These are phyloP conservation scores for Vigna trinervia DNA, from an alignment of 306 rosid genomes.

Conservation along the genomic window DNA sequence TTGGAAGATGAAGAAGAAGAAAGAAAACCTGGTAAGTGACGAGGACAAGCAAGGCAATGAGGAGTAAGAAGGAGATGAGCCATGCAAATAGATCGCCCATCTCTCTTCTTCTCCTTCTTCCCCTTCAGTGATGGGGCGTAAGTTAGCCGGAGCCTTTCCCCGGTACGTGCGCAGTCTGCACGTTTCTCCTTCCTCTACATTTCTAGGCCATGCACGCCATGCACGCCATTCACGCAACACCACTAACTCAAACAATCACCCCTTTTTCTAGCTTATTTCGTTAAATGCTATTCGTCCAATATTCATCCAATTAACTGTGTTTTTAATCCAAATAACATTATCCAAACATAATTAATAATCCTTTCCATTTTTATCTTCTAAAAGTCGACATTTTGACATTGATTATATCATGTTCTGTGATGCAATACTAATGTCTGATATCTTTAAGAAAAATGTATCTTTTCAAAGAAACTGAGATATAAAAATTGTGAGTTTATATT, in stretches of 20 bases:
- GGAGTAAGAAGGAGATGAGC: constrained; percentile 90
- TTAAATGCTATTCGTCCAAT: no score
- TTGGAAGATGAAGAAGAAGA: neutral
- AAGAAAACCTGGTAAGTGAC: constrained; percentile 80
- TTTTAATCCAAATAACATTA: no score
- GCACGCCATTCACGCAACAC: constrained; percentile 9
- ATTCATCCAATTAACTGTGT: no score
- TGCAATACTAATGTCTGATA: no score
- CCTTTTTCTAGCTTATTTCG: neutral
- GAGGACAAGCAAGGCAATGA: constrained; percentile 73
- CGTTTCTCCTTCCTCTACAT: neutral
- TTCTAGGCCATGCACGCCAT: neutral
- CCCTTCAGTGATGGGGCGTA: neutral
- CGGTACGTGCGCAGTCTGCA: constrained; percentile 30
- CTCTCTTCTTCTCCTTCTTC: constrained; percentile 15
- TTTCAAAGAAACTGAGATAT: no score
- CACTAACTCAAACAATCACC: neutral
- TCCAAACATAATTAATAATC: no score
- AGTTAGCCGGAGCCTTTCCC: constrained; percentile 1
- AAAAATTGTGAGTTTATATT: no score
- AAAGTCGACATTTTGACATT: no score
- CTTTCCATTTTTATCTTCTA: no score
- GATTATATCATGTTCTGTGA: no score
- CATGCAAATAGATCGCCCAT: constrained; percentile 84
- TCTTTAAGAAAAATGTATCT: no score